Conservation (phyloP, 352 stramenopile species). For the Phytophthora tubulina region DNA sequence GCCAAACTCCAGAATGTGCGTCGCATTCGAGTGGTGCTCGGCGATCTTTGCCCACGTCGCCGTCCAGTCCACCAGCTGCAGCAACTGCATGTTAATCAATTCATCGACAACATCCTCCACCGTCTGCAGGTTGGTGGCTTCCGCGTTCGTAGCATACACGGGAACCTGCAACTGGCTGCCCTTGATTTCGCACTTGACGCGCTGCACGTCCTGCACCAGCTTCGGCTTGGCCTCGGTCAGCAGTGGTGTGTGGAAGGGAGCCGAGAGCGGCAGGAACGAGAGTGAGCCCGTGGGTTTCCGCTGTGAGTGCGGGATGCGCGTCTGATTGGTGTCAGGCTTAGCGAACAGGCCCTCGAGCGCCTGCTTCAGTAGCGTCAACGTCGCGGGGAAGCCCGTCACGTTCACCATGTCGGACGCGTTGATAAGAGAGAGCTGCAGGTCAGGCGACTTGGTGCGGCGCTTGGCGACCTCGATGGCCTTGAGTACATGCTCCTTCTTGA, state of each 20-base stretch:
- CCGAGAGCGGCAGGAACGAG: conserved; percentile 69
- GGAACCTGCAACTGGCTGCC: conserved; percentile 66
- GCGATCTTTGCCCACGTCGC: conserved; percentile 57
- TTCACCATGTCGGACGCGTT: conserved; percentile 70
- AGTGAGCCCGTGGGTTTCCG: conserved; percentile 73
- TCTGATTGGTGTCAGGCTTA: conserved; percentile 68
- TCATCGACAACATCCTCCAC: conserved; percentile 58
- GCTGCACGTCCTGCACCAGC: conserved; percentile 64
- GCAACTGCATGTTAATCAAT: conserved; percentile 75
- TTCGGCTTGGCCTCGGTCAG: conserved; percentile 51
- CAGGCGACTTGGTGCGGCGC: conserved; percentile 48
- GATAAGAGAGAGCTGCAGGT: conserved; percentile 80
- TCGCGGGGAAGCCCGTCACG: conserved; percentile 73
- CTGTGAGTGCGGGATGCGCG: conserved; percentile 78
- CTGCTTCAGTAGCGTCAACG: conserved; percentile 62
- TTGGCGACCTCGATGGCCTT: conserved; percentile 67
- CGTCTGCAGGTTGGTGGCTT: conserved; percentile 67
- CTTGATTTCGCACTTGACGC: conserved; percentile 51
- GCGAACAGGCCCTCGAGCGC: conserved; percentile 60
- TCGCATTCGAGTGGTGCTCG: conserved; percentile 49
- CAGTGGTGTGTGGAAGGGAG: conserved; percentile 81
- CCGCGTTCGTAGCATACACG: conserved; percentile 68
- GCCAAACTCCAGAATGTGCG: conserved; percentile 84
- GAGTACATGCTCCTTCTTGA: conserved; percentile 61
- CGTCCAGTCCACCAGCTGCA: conserved; percentile 70